phyloP scores from a whole-genome alignment of 495 filamentous ascomycete genomes.

The Lichina pygmaea region DNA sequence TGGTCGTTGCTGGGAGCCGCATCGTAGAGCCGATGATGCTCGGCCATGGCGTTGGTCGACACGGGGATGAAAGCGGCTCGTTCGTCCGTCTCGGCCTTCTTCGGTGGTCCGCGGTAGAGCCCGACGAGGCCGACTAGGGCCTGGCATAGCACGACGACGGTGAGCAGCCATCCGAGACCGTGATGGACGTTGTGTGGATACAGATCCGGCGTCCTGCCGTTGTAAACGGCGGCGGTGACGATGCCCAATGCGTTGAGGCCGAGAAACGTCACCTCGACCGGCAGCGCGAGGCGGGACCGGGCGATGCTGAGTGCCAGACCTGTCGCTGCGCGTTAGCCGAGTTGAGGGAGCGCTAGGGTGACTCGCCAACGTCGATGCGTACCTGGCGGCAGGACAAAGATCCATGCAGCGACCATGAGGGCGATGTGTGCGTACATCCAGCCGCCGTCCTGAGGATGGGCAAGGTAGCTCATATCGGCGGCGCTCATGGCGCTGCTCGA shows the following conservation, averaged over 20 bases:
- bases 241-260: conserved; percentile 42
- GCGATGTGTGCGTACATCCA: conserved; percentile 54
- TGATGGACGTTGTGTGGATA: conserved; percentile 76
- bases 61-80: conserved; percentile 35
- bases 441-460: conserved; percentile 32
- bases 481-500: neutral
- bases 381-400: conserved; percentile 64
- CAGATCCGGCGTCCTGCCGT: conserved; percentile 58
- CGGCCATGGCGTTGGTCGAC: conserved; percentile 36
- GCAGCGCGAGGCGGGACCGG: conserved; percentile 44
- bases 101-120: conserved; percentile 5
- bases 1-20: conserved; percentile 17
- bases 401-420: conserved; percentile 60
- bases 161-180: conserved; percentile 69
- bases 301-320: conserved; percentile 57
- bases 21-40: conserved; percentile 26
- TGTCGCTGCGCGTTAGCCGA: too few species aligned
- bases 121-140: conserved; percentile 38
- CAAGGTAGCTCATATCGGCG: conserved; percentile 38
- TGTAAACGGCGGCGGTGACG: conserved; percentile 50
- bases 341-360: neutral
- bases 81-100: conserved; percentile 11
- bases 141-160: conserved; percentile 42
- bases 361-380: conserved; percentile 10
- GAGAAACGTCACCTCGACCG: conserved; percentile 53